Conservation (phyloP, 371 early-diverging fungal species). For the Circinella umbellata region DNA sequence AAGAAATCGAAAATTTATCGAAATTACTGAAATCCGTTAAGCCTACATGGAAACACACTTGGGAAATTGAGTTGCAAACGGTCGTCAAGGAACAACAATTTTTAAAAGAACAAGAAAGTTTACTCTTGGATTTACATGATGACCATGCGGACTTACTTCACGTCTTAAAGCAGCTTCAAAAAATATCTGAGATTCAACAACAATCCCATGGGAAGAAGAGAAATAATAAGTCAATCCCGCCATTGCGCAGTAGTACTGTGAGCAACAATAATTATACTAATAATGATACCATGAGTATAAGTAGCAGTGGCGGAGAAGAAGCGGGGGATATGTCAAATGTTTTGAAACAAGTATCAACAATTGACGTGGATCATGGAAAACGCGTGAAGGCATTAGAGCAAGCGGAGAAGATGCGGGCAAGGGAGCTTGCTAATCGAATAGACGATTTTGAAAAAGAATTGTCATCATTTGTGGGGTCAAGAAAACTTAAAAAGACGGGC, state of each 20-base stretch:
- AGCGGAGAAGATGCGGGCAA: conserved; percentile 67
- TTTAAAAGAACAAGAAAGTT: conserved; percentile 74
- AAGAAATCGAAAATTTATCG: conserved; percentile 50
- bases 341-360: conserved; percentile 69
- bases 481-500: conserved; percentile 71
- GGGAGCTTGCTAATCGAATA: conserved; percentile 65
- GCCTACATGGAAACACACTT: conserved; percentile 79
- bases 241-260: neutral
- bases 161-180: conserved; percentile 12
- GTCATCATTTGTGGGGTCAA: conserved; percentile 64
- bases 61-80: conserved; percentile 80
- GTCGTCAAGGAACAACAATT: conserved; percentile 82
- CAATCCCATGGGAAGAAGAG: too few relatives aligned
- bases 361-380: conserved; percentile 68
- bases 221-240: too few relatives aligned
- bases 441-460: conserved; percentile 79
- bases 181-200: conserved; percentile 9
- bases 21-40: conserved; percentile 59
- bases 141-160: conserved; percentile 19
- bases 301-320: conserved; percentile 28
- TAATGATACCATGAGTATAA: conserved; percentile 1
- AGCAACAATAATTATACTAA: neutral
- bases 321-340: conserved; percentile 56
- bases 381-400: conserved; percentile 73
- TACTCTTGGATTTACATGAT: conserved; percentile 60